These are phyloP conservation scores for Phenoliferia sp. DNA, from an alignment of 1,284 basidiomycete genomes.

Conservation along the genomic window DNA sequence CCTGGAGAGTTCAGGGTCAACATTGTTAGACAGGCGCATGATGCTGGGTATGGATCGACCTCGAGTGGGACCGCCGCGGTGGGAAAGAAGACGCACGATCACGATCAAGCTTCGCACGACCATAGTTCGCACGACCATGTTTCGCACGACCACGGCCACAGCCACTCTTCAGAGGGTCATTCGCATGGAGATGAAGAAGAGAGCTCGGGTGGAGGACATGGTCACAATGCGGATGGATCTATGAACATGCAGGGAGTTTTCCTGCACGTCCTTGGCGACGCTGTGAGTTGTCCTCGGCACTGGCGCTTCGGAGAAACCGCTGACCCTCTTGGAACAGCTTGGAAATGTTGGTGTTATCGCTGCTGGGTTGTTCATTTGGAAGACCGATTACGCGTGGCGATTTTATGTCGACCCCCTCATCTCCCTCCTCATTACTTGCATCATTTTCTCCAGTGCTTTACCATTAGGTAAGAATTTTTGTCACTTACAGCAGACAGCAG, in stretches of 20 bases:
- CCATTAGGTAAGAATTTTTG: conserved; percentile 65
- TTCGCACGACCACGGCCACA: conserved; percentile 28
- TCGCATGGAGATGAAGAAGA: conserved; percentile 39
- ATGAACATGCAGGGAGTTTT: conserved; percentile 99
- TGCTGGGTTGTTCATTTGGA: conserved; percentile 89
- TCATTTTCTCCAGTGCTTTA: conserved; percentile 93
- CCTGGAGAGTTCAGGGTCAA: conserved; percentile 34
- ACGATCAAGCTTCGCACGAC: conserved; percentile 11
- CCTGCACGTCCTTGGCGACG: conserved; percentile 93
- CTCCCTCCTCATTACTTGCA: conserved; percentile 88
- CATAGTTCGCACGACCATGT: conserved; percentile 27
- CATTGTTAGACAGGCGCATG: conserved; percentile 34
- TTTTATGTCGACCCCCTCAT: conserved; percentile 92
- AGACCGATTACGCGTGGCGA: conserved; percentile 61
- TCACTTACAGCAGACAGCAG: background rate
- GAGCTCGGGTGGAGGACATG: conserved; percentile 17
- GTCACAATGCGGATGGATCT: conserved; percentile 49
- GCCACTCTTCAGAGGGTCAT: conserved; percentile 38
- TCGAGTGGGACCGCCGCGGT: conserved; percentile 15
- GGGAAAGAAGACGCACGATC: conserved; percentile 16
- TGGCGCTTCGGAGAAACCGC: background rate
- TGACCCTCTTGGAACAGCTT: conserved; percentile 45
- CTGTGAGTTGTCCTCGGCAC: conserved; percentile 44
- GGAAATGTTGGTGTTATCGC: conserved; percentile 97
- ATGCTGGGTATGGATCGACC: conserved; percentile 6